Evolutionary conservation across 2,329 filamentous ascomycete genomes (phyloP).

Genomic region (Leptographium galeiforme): DNA sequence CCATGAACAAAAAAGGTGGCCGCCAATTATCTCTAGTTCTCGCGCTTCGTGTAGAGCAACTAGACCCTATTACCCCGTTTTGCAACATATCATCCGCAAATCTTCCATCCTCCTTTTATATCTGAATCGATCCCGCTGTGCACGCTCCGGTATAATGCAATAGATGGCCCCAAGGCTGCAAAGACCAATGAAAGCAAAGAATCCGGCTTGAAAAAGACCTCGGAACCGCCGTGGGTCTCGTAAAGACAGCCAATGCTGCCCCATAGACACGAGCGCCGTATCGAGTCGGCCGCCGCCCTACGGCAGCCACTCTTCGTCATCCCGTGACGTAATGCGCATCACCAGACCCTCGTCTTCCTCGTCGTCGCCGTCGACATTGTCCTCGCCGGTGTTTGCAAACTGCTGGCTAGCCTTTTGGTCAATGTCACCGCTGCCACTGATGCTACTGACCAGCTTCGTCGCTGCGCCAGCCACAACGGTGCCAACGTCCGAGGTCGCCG

Average conservation of each 20-base stretch:
- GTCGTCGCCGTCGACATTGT: constrained; percentile 36
- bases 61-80: background rate
- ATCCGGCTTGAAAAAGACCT: background rate
- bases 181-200: background rate
- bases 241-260: too few species aligned
- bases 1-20: background rate
- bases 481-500: background rate
- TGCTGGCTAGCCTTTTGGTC: constrained; percentile 14
- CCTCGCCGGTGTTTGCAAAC: constrained; percentile 29
- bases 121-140: background rate
- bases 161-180: background rate
- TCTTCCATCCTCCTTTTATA: background rate
- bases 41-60: background rate
- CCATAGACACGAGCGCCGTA: background rate
- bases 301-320: constrained; percentile 48
- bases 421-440: constrained; percentile 20
- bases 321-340: constrained; percentile 42
- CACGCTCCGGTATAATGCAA: constrained; percentile 1
- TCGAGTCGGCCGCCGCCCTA: constrained; percentile 14
- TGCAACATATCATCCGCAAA: background rate
- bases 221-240: background rate
- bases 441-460: background rate
- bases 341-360: constrained; percentile 44
- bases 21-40: too few species aligned
- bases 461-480: background rate